Conservation (phyloP, 306 rosid species). For the Pterocarpus santalinus region DNA sequence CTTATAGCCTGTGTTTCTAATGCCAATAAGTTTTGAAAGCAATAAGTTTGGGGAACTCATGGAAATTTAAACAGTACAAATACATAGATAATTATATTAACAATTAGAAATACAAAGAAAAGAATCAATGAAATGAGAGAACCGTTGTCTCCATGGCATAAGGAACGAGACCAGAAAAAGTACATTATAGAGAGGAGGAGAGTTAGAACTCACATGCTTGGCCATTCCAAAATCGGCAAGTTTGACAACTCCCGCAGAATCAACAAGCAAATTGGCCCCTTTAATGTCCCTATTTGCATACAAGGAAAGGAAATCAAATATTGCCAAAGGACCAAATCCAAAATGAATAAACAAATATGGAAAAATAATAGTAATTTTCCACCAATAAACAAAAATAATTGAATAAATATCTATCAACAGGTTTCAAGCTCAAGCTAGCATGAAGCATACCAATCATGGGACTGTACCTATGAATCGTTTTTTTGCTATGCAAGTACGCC, state of each 20-base stretch:
- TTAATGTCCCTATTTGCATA: conserved; percentile 76
- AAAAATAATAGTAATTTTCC: conserved; percentile 22
- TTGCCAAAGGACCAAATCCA: conserved; percentile 8
- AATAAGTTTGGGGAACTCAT: too few species aligned
- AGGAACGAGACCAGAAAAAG: conserved; percentile 12
- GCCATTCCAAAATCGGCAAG: conserved; percentile 99
- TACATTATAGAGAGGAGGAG: not conserved
- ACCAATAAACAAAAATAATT: not conserved
- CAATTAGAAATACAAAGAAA: not conserved
- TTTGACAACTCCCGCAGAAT: conserved; percentile 84
- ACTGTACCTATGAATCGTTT: conserved; percentile 84
- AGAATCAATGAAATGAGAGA: conserved; percentile 1
- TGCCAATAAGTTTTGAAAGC: not conserved
- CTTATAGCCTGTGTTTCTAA: not conserved
- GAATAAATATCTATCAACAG: not conserved
- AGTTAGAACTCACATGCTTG: conserved; percentile 73
- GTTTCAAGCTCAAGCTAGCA: conserved; percentile 31
- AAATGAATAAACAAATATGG: conserved; percentile 7
- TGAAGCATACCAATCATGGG: conserved; percentile 27
- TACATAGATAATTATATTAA: not conserved
- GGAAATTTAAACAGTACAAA: not conserved
- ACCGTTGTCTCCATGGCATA: not conserved
- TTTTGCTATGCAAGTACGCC: conserved; percentile 89
- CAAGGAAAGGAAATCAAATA: not conserved
- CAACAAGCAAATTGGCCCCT: conserved; percentile 95